Evolutionary conservation across 345 rosid species (phyloP).

Genomic region (Anastatica hierochuntica): DNA sequence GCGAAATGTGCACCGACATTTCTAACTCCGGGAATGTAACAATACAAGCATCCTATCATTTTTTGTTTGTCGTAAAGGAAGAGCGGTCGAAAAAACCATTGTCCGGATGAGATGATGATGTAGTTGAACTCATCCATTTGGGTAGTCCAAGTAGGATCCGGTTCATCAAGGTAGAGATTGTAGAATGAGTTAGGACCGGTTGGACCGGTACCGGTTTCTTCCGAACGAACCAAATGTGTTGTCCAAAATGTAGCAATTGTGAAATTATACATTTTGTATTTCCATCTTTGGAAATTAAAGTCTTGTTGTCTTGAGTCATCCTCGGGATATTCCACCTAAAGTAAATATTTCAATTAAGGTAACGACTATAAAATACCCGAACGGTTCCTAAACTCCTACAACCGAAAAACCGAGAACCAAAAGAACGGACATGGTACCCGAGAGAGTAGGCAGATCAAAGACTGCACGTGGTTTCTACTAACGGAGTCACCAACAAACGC

Average conservation of each 20-base stretch:
- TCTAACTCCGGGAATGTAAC: slow-evolving; percentile 28
- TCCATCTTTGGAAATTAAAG: slow-evolving; percentile 48
- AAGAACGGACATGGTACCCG: no score
- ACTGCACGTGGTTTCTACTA: slow-evolving; percentile 80
- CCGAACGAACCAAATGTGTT: slow-evolving; percentile 44
- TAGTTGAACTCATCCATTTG: slow-evolving; percentile 48
- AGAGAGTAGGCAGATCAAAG: slow-evolving; percentile 68
- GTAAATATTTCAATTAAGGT: neutral
- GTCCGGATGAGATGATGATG: slow-evolving; percentile 51
- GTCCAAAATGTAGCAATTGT: slow-evolving; percentile 63
- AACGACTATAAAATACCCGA: no score
- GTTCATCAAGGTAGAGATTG: slow-evolving; percentile 58
- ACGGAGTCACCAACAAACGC: slow-evolving; percentile 86
- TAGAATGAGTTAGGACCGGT: slow-evolving; percentile 44
- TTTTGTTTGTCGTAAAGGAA: slow-evolving; percentile 39
- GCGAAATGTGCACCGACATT: slow-evolving; percentile 29
- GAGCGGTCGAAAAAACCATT: slow-evolving; percentile 62
- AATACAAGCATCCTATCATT: slow-evolving; percentile 49
- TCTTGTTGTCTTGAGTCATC: slow-evolving; percentile 43
- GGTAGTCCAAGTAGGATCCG: slow-evolving; percentile 47
- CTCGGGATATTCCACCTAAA: slow-evolving; percentile 55
- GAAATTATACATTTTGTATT: slow-evolving; percentile 53
- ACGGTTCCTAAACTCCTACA: no score
- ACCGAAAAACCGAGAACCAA: no score
- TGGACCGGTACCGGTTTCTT: slow-evolving; percentile 32